phyloP scores from a whole-genome alignment of 2,329 filamentous ascomycete species.

The Aspergillus sp. region DNA sequence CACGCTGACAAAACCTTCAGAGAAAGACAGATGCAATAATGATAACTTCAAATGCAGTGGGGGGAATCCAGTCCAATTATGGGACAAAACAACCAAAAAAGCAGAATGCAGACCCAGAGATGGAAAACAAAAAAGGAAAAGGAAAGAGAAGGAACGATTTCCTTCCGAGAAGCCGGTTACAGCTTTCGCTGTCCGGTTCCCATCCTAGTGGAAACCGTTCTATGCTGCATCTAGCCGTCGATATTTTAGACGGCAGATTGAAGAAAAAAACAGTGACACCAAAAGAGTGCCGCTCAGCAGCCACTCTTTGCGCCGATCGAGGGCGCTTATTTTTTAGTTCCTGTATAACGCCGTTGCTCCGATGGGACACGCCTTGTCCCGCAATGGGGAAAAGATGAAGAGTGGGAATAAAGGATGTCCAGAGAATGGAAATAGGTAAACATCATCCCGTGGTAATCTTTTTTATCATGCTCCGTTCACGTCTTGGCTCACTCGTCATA shows the following conservation, averaged over 20 bases:
- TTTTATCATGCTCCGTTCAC: not conserved
- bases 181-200: not conserved
- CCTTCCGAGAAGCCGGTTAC: not conserved
- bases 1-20: not conserved
- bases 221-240: constrained; percentile 16
- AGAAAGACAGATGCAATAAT: not conserved
- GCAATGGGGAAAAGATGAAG: not conserved
- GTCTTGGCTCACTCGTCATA: constrained; percentile 8
- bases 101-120: not conserved
- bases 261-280: constrained; percentile 5
- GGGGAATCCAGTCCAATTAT: not conserved
- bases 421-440: not conserved
- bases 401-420: not conserved
- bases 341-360: constrained; percentile 10
- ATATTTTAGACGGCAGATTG: constrained; percentile 11
- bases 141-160: too few species aligned
- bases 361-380: not conserved
- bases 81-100: too few species aligned
- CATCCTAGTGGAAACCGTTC: not conserved
- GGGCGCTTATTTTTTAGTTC: constrained; percentile 5
- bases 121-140: not conserved
- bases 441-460: too few species aligned
- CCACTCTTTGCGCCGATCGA: constrained; percentile 5
- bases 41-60: constrained; percentile 4
- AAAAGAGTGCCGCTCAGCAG: constrained; percentile 20